phyloP scores from a whole-genome alignment of 805 yeast genomes.

The Suhomyces sp. region DNA sequence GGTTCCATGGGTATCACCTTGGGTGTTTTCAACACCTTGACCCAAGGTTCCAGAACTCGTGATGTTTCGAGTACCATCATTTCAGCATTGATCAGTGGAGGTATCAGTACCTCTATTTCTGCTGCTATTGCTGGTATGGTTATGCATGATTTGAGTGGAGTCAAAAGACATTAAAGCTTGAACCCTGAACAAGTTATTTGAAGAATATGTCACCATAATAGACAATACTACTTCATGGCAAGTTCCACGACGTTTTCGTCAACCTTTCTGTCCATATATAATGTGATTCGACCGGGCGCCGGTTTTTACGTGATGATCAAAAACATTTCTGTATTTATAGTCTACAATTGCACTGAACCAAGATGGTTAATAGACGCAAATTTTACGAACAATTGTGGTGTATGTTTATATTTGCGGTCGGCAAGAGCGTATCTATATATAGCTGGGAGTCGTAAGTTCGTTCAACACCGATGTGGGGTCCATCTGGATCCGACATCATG shows the following conservation, averaged over 20 bases:
- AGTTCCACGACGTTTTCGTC: not conserved
- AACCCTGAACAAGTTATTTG: not conserved
- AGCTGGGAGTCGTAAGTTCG: no score
- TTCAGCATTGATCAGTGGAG: conserved; percentile 53
- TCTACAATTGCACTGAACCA: no score
- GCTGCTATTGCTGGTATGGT: conserved; percentile 67
- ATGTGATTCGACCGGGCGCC: no score
- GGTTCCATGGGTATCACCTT: conserved; percentile 62
- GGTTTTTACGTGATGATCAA: no score
- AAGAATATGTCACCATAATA: not conserved
- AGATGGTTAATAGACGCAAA: no score
- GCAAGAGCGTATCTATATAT: no score
- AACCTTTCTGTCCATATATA: conserved; percentile 1
- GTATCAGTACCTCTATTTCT: conserved; percentile 51
- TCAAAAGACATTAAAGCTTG: no score
- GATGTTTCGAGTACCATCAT: conserved; percentile 47
- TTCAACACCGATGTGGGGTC: no score
- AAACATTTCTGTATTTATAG: no score
- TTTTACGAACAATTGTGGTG: no score
- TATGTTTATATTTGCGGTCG: no score
- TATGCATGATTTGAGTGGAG: conserved; percentile 44
- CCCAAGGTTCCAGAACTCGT: conserved; percentile 47
- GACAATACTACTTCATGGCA: not conserved
- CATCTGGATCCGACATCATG: no score
- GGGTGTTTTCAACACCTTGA: conserved; percentile 58